A percentile compares a stretch with the other conserved stretches of the same genome.
Evolutionary conservation across 2,329 filamentous ascomycete species (phyloP).

Genomic region (Colletotrichum lindemuthianum): DNA sequence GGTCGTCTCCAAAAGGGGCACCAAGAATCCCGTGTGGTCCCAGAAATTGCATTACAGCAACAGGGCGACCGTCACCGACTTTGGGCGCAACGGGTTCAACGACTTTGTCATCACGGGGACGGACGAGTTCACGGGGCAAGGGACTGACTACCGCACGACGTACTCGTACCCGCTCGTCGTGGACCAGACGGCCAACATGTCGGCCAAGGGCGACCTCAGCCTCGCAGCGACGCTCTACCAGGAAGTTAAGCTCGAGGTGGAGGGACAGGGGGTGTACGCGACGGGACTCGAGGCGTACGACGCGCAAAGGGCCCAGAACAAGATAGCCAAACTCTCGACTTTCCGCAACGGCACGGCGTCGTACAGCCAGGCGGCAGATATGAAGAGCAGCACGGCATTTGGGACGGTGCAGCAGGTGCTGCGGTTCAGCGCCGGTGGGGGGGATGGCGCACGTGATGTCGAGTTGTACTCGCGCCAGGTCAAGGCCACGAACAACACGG

Average conservation of each 20-base stretch:
- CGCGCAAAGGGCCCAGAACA: slow-evolving; percentile 24
- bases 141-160: slow-evolving; percentile 43
- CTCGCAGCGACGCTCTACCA: slow-evolving; percentile 55
- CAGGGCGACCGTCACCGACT: slow-evolving; percentile 49
- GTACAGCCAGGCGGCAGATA: slow-evolving; percentile 60
- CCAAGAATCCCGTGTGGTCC: slow-evolving; percentile 59
- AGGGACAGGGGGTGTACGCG: slow-evolving; percentile 60
- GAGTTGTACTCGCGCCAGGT: slow-evolving; percentile 69
- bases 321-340: slow-evolving; percentile 54
- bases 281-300: slow-evolving; percentile 69
- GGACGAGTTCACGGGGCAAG: slow-evolving; percentile 39
- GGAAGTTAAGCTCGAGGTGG: slow-evolving; percentile 49
- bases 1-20: slow-evolving; percentile 59
- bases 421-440: slow-evolving; percentile 58
- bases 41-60: slow-evolving; percentile 68
- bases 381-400: slow-evolving; percentile 58
- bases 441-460: slow-evolving; percentile 37
- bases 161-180: slow-evolving; percentile 72
- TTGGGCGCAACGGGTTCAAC: slow-evolving; percentile 41
- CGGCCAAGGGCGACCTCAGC: slow-evolving; percentile 56
- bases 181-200: slow-evolving; percentile 59
- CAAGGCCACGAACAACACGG: slow-evolving; percentile 61
- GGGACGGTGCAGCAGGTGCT: slow-evolving; percentile 69
- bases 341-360: slow-evolving; percentile 66
- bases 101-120: slow-evolving; percentile 44